These are phyloP conservation scores for Cronartium quercuum DNA, from an alignment of 1,284 basidiomycete genomes.

Conservation along the genomic window DNA sequence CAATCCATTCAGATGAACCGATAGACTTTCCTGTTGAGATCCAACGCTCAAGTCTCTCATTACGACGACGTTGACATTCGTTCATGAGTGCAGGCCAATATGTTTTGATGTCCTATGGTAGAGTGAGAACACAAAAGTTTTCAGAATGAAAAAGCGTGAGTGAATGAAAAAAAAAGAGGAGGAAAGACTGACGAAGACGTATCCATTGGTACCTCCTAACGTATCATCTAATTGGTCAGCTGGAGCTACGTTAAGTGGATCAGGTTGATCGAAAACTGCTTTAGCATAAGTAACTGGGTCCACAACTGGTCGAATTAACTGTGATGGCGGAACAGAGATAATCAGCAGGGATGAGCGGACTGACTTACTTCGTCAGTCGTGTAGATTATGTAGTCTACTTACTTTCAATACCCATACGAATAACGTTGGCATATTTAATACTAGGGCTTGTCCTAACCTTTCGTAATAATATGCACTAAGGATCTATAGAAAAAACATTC, in stretches of 20 bases:
- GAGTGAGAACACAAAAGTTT: not conserved
- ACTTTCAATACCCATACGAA: slow-evolving; percentile 38
- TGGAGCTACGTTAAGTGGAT: slow-evolving; percentile 22
- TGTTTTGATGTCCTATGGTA: slow-evolving; percentile 4
- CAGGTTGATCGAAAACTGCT: slow-evolving; percentile 31
- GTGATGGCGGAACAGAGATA: not conserved
- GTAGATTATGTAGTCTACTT: not conserved
- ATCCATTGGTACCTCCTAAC: slow-evolving; percentile 27
- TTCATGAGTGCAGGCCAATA: slow-evolving; percentile 25
- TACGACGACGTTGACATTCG: slow-evolving; percentile 6
- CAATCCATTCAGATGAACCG: slow-evolving; percentile 23
- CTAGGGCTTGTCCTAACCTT: slow-evolving; percentile 31
- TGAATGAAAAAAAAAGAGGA: not conserved
- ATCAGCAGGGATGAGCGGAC: not conserved
- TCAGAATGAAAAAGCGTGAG: not conserved
- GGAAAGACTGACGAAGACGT: slow-evolving; percentile 15
- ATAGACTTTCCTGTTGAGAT: slow-evolving; percentile 7
- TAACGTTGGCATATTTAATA: slow-evolving; percentile 36
- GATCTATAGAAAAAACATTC: not conserved
- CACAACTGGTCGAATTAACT: slow-evolving; percentile 30
- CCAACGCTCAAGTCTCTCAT: slow-evolving; percentile 11
- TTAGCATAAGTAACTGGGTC: slow-evolving; percentile 35
- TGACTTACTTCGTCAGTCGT: not conserved
- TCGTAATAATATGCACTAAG: slow-evolving; percentile 34
- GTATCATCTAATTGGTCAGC: slow-evolving; percentile 30